Conservation (phyloP, 2,329 filamentous ascomycete genomes). For the Xylariaceae sp. region DNA sequence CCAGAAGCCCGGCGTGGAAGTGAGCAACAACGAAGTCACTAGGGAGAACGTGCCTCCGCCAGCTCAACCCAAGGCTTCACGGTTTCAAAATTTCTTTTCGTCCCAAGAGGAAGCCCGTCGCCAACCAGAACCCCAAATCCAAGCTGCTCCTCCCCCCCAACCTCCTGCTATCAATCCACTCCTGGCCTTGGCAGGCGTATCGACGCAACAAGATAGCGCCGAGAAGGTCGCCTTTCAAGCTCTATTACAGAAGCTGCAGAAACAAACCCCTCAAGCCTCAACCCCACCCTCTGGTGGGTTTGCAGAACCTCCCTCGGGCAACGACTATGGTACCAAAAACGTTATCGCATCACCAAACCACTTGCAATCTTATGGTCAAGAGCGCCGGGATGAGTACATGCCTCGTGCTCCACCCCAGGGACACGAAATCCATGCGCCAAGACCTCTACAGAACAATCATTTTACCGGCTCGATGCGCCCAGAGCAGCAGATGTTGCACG, state of each 20-base stretch:
- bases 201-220: constrained; percentile 47
- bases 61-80: constrained; percentile 59
- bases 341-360: constrained; percentile 44
- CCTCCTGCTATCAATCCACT: constrained; percentile 27
- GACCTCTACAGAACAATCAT: constrained; percentile 45
- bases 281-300: constrained; percentile 41
- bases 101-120: constrained; percentile 51
- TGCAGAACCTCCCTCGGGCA: constrained; percentile 26
- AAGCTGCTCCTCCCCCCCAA: constrained; percentile 33
- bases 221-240: constrained; percentile 85
- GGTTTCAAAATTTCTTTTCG: constrained; percentile 80
- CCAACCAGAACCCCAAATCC: constrained; percentile 46
- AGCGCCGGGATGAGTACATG: constrained; percentile 42
- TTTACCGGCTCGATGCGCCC: constrained; percentile 42
- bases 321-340: constrained; percentile 34
- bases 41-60: constrained; percentile 36
- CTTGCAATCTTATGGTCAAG: constrained; percentile 44
- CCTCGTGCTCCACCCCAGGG: constrained; percentile 39
- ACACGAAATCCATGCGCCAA: constrained; percentile 52
- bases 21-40: constrained; percentile 50
- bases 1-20: constrained; percentile 38
- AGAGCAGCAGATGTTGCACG: constrained; percentile 56
- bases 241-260: constrained; percentile 76
- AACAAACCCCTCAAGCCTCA: constrained; percentile 42
- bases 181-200: constrained; percentile 25